Conservation (phyloP, 2,329 filamentous ascomycete genomes). For the Rutstroemia sp. region DNA sequence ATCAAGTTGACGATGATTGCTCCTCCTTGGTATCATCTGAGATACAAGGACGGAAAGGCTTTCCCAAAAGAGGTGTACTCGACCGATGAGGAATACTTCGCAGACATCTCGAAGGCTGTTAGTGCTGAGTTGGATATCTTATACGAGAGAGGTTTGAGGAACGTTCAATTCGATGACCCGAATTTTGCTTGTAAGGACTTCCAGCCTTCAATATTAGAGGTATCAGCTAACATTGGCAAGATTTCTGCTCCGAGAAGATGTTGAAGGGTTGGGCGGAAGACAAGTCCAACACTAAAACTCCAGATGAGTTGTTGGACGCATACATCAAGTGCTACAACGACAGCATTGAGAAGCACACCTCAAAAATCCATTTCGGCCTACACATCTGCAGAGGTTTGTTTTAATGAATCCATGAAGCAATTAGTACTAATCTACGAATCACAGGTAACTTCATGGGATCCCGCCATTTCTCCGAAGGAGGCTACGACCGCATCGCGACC, state of each 20-base stretch:
- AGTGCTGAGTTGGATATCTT: conserved; percentile 43
- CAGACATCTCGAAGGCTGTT: conserved; percentile 46
- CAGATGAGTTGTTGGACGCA: conserved; percentile 63
- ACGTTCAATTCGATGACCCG: conserved; percentile 49
- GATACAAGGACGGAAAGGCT: conserved; percentile 45
- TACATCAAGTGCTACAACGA: conserved; percentile 76
- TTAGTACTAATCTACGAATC: too few relatives aligned
- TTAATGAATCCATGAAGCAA: too few relatives aligned
- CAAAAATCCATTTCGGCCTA: conserved; percentile 69
- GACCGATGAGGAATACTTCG: conserved; percentile 45
- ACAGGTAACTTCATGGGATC: conserved; percentile 55
- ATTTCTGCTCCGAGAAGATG: conserved; percentile 69
- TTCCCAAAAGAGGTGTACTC: conserved; percentile 43
- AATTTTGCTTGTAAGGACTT: conserved; percentile 42
- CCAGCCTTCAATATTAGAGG: too few relatives aligned
- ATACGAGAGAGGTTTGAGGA: conserved; percentile 45
- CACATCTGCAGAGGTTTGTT: conserved; percentile 55
- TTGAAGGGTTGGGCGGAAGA: conserved; percentile 47
- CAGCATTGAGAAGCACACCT: conserved; percentile 52
- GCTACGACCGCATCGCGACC: conserved; percentile 59
- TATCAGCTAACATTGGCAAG: too few relatives aligned
- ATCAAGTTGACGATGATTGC: conserved; percentile 65
- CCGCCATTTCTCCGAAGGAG: conserved; percentile 58
- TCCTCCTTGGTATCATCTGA: conserved; percentile 63
- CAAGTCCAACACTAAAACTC: conserved; percentile 60